Base-by-base conservation (phyloP, 2,329 filamentous ascomycete species). In the Verticillium alfalfae region DNA sequence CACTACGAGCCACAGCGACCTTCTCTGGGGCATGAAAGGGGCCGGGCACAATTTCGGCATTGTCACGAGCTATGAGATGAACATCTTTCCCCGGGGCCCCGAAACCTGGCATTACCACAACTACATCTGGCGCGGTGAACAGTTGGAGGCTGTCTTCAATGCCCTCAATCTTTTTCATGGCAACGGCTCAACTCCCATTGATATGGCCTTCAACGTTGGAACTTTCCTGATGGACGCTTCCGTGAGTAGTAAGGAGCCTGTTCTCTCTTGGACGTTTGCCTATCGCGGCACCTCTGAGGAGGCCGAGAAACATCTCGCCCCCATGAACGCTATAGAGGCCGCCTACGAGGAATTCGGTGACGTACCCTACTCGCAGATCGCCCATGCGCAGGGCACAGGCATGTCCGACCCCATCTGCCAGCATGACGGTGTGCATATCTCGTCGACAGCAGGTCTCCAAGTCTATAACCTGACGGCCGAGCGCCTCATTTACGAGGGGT, bases 11-110 rank as follows among this genome's bases (percentile, higher is more conserved):
- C 66, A 73, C 58, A 18, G 64, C 12, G 79, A 82, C 62, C 67
- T 83, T 0, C 72, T 81, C 65, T 83, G 79, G 79, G 80, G 78
- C 18, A 67, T 83, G 0, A 78, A 73, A 68, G 81, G 81, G 16
- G 81, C 81, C 4, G 81, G 78, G 1, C 78, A 76, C 10, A 83
- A 83, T 65, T 77, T 83, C 64, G 81, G 81, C 52, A 77, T 84
- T 58, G 75, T 83, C 52, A 68, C 78, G 36, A 37, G 36, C 36
- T 37, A 37, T 37, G 36, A 37, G 36, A 37, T 37, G 58, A 75
- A 74, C 60, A 68, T 77, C 2, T 72, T 69, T 34, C 71, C 73
- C 1, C 58, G 61, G 0, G 37, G 36, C n/a, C 18, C 56, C 0
- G 64, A 66, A 1, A 67, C 65, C 18, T 69, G 68, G 66, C 61